Percentiles rank a stretch among this genome's conserved stretches.
These are phyloP conservation scores for Vitis riparia DNA, from an alignment of 164 flowering plant genomes.

Conservation along the genomic window DNA sequence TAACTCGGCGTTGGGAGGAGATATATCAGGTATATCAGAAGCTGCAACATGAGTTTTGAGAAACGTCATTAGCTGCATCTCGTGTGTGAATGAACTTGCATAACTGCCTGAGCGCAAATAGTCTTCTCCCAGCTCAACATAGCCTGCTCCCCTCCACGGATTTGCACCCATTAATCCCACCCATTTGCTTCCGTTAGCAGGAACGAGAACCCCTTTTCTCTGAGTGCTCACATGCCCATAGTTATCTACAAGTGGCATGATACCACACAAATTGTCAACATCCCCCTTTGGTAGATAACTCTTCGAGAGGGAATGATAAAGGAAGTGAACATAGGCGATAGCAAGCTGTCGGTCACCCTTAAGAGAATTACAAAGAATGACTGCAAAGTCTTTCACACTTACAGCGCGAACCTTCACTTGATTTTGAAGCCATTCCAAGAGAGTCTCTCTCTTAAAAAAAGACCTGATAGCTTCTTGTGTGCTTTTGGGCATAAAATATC, in stretches of 20 bases:
- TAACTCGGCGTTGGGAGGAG: constrained; percentile 52
- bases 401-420: constrained; percentile 15
- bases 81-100: constrained; percentile 31
- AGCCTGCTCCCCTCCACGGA: constrained; percentile 52
- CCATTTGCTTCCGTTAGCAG: constrained; percentile 69
- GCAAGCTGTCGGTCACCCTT: constrained; percentile 20
- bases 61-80: constrained; percentile 33
- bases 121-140: constrained; percentile 50
- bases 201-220: constrained; percentile 50
- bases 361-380: constrained; percentile 6
- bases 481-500: constrained; percentile 31
- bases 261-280: constrained; percentile 25
- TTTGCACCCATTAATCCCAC: constrained; percentile 44
- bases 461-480: constrained; percentile 30
- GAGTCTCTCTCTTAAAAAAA: constrained; percentile 6
- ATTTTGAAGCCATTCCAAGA: constrained; percentile 37
- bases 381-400: constrained; percentile 31
- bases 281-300: constrained; percentile 17
- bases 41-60: constrained; percentile 31
- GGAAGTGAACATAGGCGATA: constrained; percentile 41
- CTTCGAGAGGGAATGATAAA: constrained; percentile 37
- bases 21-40: constrained; percentile 56
- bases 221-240: constrained; percentile 29
- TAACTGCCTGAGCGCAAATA: constrained; percentile 35
- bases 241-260: constrained; percentile 47